Base-by-base conservation (phyloP, 2,329 filamentous ascomycete species). In the Aureobasidium sp. region DNA sequence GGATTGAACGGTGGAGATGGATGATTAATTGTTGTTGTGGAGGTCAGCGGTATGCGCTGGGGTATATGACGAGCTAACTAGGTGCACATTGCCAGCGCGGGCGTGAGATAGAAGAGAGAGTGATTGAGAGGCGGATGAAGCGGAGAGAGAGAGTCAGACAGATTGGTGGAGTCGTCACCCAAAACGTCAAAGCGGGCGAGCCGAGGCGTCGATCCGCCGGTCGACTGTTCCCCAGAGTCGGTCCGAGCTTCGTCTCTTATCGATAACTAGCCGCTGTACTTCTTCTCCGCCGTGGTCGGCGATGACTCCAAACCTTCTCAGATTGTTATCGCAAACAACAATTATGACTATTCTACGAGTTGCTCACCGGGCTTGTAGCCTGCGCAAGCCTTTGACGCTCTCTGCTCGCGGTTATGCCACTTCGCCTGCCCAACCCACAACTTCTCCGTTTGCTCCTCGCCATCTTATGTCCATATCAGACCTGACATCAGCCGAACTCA, bases 401-500 rank as follows among this genome's bases (percentile, higher is more conserved):
- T 16, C 49, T 11, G 25, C 34, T n/a, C 48, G 59, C 30, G 10
- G 41, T 42, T 65, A 65, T 69, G 63, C 67, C 62, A 66, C 63
- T 63, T 64, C 65, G 36, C 68, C 72, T 67, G 63, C 69, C 21
- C 67, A 67, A 63, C 73, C 65, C 65, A 70, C 71, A 30, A 81
- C 79, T 58, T 83, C 83, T 6, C 80, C 83, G 11, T 83, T 83
- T 69, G 78, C 83, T 25, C 89, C 91, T 53, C 88, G 94, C 66
- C 93, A 97, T 80, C 81, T 99, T 58, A 87, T 97, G 76, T 95
- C 91, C 60, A 96, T 97, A 70, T 86, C 86, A 58, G 92, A 99
- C 72, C 83, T 99, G 63, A 86, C 86, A 1, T 82, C 90, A 7
- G 77, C 81, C 48, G 94, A 99, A 76, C 85, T 99, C 69, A 84